phyloP scores from a whole-genome alignment of 169 alveolate genomes.

The Cryptosporidium felis region DNA sequence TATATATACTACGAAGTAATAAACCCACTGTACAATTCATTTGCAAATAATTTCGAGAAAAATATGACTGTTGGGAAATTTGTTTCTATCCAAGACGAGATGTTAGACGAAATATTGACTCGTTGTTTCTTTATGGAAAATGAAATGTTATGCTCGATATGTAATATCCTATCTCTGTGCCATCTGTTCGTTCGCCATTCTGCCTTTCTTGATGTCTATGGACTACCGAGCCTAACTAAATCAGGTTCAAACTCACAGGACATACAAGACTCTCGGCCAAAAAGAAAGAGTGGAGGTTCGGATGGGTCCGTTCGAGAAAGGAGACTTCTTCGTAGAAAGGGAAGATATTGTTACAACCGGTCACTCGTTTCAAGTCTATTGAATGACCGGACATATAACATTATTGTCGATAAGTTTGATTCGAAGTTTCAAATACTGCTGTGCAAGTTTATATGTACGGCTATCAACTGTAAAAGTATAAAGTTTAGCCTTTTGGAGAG shows the following conservation, averaged over 20 bases:
- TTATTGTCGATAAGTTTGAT: constrained; percentile 20
- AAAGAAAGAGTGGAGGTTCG: too few relatives aligned
- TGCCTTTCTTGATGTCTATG: constrained; percentile 1
- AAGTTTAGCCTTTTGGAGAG: not conserved
- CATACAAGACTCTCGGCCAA: too few relatives aligned
- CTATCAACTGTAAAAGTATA: not conserved
- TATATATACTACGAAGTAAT: constrained; percentile 21
- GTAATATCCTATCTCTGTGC: constrained; percentile 36
- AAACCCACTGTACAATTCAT: not conserved
- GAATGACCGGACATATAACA: constrained; percentile 1
- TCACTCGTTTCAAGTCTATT: not conserved
- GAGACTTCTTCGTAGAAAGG: not conserved
- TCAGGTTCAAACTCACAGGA: not conserved
- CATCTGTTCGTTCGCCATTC: constrained; percentile 32
- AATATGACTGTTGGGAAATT: constrained; percentile 22
- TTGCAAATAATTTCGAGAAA: not conserved
- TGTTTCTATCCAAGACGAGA: not conserved
- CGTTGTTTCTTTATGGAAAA: constrained; percentile 28
- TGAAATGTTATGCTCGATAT: constrained; percentile 1
- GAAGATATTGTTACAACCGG: not conserved
- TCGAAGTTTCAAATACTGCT: constrained; percentile 5
- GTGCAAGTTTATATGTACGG: not conserved
- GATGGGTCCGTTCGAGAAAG: not conserved
- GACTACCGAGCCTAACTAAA: not conserved
- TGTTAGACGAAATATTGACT: constrained; percentile 14